phyloP scores from a whole-genome alignment of 1,284 basidiomycete genomes.

The Ganoderma sinense region DNA sequence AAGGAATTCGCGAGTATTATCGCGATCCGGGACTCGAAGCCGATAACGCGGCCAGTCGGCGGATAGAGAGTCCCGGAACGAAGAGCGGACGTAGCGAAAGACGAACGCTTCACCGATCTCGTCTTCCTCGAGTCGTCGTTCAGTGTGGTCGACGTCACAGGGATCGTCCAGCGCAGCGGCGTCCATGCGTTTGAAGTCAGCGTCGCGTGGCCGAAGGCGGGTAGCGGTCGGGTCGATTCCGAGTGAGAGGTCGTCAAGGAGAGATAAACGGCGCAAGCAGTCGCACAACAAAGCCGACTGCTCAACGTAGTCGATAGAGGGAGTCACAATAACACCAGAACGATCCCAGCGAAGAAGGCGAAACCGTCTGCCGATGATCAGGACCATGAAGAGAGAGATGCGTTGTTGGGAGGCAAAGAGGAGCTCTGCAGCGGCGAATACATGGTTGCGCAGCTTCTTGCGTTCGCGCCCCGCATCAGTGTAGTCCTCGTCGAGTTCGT shows the following conservation, averaged over 20 bases:
- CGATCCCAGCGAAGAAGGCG: constrained; percentile 1
- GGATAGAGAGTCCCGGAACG: background rate
- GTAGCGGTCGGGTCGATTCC: constrained; percentile 4
- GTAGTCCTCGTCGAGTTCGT: too few species aligned
- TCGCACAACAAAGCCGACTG: background rate
- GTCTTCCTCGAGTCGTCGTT: background rate
- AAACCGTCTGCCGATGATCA: background rate
- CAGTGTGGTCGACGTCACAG: background rate
- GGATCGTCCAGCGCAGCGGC: background rate
- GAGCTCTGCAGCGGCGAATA: background rate
- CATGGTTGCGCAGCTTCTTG: too few species aligned
- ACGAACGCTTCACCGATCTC: background rate
- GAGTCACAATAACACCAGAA: too few species aligned
- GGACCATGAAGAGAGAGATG: background rate
- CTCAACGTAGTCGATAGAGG: constrained; percentile 1
- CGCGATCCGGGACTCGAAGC: background rate
- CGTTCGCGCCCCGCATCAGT: too few species aligned
- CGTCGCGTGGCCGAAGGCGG: background rate
- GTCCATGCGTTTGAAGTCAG: background rate
- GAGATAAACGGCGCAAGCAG: background rate
- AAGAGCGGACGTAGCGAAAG: background rate
- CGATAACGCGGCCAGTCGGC: constrained; percentile 2
- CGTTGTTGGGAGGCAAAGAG: too few species aligned
- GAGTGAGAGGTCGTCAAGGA: background rate
- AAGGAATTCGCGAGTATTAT: background rate